phyloP scores from a whole-genome alignment of 192 early-diverging fungal species.

The Coemansia sp. region DNA sequence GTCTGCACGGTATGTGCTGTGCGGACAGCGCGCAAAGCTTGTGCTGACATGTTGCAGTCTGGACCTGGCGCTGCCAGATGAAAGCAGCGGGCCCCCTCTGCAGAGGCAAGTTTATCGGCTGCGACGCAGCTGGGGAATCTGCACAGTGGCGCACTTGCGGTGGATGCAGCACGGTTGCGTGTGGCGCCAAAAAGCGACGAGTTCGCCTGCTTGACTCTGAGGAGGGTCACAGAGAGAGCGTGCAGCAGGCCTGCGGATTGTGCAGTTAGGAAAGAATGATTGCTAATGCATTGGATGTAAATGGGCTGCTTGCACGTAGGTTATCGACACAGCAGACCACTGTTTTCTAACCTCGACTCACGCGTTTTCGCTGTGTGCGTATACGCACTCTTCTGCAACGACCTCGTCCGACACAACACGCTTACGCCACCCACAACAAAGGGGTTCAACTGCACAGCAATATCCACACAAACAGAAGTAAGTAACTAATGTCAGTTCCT shows the following conservation, averaged over 20 bases:
- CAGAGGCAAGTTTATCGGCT: not conserved
- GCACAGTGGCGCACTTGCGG: not conserved
- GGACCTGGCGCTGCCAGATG: not conserved
- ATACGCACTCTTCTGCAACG: slow-evolving; percentile 1
- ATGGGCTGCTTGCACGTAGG: slow-evolving; percentile 8
- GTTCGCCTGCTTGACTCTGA: not conserved
- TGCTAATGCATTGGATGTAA: slow-evolving; percentile 2
- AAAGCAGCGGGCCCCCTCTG: not conserved
- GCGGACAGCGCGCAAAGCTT: not conserved
- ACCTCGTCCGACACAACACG: not conserved
- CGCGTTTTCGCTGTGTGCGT: slow-evolving; percentile 14
- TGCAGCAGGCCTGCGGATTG: not conserved
- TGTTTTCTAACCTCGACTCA: not conserved
- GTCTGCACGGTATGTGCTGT: not conserved
- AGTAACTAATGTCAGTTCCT: not conserved
- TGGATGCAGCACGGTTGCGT: not conserved
- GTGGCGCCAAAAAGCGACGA: not conserved
- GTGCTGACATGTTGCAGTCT: not conserved
- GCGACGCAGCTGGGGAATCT: not conserved
- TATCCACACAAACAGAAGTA: not conserved
- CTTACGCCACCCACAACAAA: not conserved
- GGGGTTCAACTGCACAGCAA: not conserved
- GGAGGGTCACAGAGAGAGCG: not conserved
- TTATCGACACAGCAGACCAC: slow-evolving; percentile 9
- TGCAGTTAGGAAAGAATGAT: not conserved